Evolutionary conservation across 2,329 filamentous ascomycete species (phyloP).

Genomic region (Sporothrix schenckii): DNA sequence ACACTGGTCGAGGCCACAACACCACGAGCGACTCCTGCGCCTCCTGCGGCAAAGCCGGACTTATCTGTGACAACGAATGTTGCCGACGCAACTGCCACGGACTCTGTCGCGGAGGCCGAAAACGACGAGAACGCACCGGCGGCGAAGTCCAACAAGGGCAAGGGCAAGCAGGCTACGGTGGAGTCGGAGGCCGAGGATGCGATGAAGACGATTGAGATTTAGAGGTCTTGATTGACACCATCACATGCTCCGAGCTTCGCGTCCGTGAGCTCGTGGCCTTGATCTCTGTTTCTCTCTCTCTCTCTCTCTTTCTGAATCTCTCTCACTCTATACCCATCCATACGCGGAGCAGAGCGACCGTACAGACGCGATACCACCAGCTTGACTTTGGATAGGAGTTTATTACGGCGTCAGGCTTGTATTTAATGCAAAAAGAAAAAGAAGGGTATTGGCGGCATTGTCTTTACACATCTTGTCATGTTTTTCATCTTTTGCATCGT

Average conservation of each 20-base stretch:
- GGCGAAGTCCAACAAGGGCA: slow-evolving; percentile 13
- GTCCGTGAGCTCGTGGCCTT: background rate
- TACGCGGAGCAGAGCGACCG: slow-evolving; percentile 15
- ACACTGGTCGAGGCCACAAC: slow-evolving; percentile 62
- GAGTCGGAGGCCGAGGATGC: slow-evolving; percentile 47
- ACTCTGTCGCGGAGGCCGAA: background rate
- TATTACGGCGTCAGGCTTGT: slow-evolving; percentile 32
- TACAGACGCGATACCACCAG: slow-evolving; percentile 24
- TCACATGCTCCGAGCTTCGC: background rate
- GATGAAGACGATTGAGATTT: slow-evolving; percentile 67
- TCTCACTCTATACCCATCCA: slow-evolving; percentile 17
- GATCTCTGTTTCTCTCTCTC: background rate
- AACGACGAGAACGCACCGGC: slow-evolving; percentile 28
- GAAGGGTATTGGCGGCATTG: slow-evolving; percentile 25
- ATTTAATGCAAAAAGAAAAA: slow-evolving; percentile 29
- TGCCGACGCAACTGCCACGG: background rate
- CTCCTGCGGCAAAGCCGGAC: background rate
- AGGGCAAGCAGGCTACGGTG: slow-evolving; percentile 11
- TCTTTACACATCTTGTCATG: slow-evolving; percentile 3
- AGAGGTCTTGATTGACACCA: slow-evolving; percentile 31
- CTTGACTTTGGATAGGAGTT: slow-evolving; percentile 34
- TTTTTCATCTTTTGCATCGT: background rate
- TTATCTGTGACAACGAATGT: slow-evolving; percentile 29
- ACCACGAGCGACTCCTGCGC: slow-evolving; percentile 42
- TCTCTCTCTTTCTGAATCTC: slow-evolving; percentile 23